These are phyloP conservation scores for Vigna nakashimae DNA, from an alignment of 306 rosid genomes.

Conservation along the genomic window DNA sequence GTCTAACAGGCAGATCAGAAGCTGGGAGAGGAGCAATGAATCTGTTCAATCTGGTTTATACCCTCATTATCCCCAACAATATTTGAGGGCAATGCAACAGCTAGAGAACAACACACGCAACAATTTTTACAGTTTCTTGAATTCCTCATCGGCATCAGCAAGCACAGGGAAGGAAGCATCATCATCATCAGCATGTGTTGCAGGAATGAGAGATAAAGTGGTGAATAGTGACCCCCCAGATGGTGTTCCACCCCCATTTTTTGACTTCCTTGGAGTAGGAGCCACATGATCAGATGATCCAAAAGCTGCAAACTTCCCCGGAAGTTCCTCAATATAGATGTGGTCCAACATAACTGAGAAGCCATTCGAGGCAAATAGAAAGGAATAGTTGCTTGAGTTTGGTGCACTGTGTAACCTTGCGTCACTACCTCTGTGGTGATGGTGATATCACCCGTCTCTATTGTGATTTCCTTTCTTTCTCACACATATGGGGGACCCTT, in stretches of 20 bases:
- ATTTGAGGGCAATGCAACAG: conserved; percentile 49
- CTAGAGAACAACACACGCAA: conserved; percentile 38
- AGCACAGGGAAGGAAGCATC: conserved; percentile 45
- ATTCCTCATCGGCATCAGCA: conserved; percentile 40
- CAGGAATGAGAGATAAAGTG: conserved; percentile 45
- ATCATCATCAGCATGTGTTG: conserved; percentile 45
- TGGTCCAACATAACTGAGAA: conserved; percentile 71
- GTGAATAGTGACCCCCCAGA: conserved; percentile 40
- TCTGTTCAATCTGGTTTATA: conserved; percentile 32
- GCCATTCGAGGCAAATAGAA: conserved; percentile 63
- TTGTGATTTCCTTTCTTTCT: conserved; percentile 46
- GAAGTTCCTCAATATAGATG: conserved; percentile 55
- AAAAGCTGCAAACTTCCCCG: conserved; percentile 51
- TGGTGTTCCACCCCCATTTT: conserved; percentile 63
- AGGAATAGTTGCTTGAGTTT: conserved; percentile 54
- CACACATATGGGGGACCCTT: conserved; percentile 47
- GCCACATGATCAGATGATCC: conserved; percentile 59
- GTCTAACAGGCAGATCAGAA: conserved; percentile 39
- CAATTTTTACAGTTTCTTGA: conserved; percentile 45
- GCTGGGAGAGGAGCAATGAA: conserved; percentile 50
- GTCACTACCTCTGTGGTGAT: conserved; percentile 49
- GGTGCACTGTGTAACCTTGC: conserved; percentile 48
- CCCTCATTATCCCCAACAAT: conserved; percentile 44
- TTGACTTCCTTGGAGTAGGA: conserved; percentile 98
- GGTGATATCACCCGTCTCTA: conserved; percentile 48